Conservation (phyloP, 179 eudicot species). For the Spergularia azorica region DNA sequence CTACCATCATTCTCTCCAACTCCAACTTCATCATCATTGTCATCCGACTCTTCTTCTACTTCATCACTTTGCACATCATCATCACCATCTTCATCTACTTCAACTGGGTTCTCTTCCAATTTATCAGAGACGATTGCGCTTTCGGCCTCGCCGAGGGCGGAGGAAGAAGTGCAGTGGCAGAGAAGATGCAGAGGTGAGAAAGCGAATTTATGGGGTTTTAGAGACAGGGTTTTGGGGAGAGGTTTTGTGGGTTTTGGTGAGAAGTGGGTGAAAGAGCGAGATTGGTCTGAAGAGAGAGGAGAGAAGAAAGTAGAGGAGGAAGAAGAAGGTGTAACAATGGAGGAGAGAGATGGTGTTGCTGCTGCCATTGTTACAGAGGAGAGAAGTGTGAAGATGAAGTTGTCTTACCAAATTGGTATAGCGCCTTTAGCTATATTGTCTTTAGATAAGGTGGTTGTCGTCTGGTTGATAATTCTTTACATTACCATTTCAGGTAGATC, state of each 20-base stretch:
- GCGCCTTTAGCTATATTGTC: slow-evolving; percentile 2
- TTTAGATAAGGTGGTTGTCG: slow-evolving; percentile 28
- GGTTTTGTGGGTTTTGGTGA: slow-evolving; percentile 35
- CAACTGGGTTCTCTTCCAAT: slow-evolving; percentile 30
- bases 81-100: background rate
- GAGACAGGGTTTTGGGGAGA: slow-evolving; percentile 29
- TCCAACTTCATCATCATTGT: slow-evolving; percentile 21
- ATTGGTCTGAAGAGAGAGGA: background rate
- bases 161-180: slow-evolving; percentile 21
- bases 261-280: slow-evolving; percentile 19
- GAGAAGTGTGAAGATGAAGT: background rate
- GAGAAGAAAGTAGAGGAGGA: slow-evolving; percentile 23
- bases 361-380: slow-evolving; percentile 1
- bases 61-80: slow-evolving; percentile 12
- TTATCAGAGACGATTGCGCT: slow-evolving; percentile 17
- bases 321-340: slow-evolving; percentile 25
- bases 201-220: slow-evolving; percentile 26
- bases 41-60: slow-evolving; percentile 28
- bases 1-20: slow-evolving; percentile 40
- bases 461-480: background rate
- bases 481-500: no score
- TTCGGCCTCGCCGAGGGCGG: slow-evolving; percentile 26
- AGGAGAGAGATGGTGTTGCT: slow-evolving; percentile 27
- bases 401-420: background rate
- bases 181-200: slow-evolving; percentile 22